A percentile compares a stretch with the other conserved stretches of the same genome.
phyloP scores from a whole-genome alignment of 257 asterid species.

The Nicotiana benthamiana region DNA sequence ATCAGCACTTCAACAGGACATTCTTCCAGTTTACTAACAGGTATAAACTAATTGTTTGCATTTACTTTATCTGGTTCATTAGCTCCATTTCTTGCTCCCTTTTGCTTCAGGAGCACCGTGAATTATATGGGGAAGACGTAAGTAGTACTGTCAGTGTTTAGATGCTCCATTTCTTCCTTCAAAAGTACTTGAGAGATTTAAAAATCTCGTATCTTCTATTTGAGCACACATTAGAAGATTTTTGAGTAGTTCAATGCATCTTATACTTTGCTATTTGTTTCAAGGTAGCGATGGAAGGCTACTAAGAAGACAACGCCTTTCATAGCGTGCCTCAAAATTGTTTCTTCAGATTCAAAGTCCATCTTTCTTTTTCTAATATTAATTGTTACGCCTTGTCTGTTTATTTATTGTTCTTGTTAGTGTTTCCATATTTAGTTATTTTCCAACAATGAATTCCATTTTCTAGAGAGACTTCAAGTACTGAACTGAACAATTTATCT shows the following conservation, averaged over 20 bases:
- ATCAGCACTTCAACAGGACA: constrained; percentile 36
- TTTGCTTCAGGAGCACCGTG: background rate
- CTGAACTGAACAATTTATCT: background rate
- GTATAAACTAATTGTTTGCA: constrained; percentile 14
- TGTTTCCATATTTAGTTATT: background rate
- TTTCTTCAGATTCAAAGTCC: background rate
- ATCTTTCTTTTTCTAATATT: background rate
- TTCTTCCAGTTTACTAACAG: constrained; percentile 39
- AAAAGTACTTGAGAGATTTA: background rate
- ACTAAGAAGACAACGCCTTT: background rate
- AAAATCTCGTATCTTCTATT: background rate
- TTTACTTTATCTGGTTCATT: background rate
- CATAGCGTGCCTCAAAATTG: background rate
- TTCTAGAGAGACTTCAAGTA: background rate
- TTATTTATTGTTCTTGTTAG: background rate
- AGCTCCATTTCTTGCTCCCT: background rate
- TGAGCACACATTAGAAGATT: background rate
- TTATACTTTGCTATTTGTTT: background rate
- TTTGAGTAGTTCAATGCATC: background rate
- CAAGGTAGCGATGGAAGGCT: background rate
- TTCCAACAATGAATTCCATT: background rate
- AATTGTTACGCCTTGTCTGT: background rate
- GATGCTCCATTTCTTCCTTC: background rate
- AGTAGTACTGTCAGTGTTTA: background rate
- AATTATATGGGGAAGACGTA: background rate